Evolutionary conservation across 2,329 filamentous ascomycete genomes (phyloP), one percentile per base, ranked within the genome.

Genomic region (Talaromyces sp.): DNA sequence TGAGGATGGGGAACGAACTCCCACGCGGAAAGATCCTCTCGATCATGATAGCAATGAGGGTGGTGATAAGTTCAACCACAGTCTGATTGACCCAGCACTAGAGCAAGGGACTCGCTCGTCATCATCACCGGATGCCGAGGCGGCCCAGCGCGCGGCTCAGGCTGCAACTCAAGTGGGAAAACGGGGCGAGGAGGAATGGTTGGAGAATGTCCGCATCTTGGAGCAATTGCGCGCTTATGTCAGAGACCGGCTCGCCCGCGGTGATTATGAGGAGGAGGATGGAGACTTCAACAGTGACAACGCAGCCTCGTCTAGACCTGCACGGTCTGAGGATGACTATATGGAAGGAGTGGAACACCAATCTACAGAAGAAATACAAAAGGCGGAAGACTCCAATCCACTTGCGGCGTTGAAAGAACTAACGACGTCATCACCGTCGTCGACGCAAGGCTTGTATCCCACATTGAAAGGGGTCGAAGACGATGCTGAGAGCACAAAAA

Each of bases 151-250:
- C 35, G 75, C 73, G 44, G 71, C 75, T 2, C 72, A 75, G 61
- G 72, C 73, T 0, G 75, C 75, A 31, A 75, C 75, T 1, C 76
- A 79, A 56, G 74, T 76, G 44, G 73, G 75, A 1, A 75, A 76
- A 63, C 73, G 73, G 2, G 72, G 72, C 46, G 80, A 82, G 42
- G 82, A 84, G 65, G 80, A 83, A 66, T 88, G 85, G 86, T 82
- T 88, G 9, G 83, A 86, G 71, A 86, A 87, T 73, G 84, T 86
- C 61, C 83, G 86, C n/a, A 80, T 85, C 9, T 83, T 88, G 33
- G 85, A 88, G 74, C 79, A 81, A 58, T 78, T 88, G 39, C 80
- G 85, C 48, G 80, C 81, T 21, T 84, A 83, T 72, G 80, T 88
- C 67, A 81, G 82, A 61, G 80, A 83, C 56, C 78, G 82, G 59